A percentile compares a stretch with the other conserved stretches of the same genome.
Evolutionary conservation across 805 yeast species (phyloP).

Genomic region (Metschnikowia cubensis): DNA sequence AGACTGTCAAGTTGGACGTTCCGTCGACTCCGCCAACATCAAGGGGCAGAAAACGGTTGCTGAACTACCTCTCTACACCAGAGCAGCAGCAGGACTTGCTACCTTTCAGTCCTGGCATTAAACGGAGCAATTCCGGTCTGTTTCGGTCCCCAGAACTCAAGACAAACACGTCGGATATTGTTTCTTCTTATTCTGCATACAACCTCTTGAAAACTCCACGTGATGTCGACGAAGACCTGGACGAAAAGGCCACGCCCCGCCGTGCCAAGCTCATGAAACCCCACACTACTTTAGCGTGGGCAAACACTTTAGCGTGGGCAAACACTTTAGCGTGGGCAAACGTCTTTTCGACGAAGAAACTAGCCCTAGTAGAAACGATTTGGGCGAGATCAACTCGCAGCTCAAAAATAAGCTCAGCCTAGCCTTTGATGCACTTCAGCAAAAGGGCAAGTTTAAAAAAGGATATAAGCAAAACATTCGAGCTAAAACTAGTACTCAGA

Average conservation of each 20-base stretch:
- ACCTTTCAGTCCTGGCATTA: constrained; percentile 39
- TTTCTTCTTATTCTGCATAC: constrained; percentile 26
- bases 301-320: too few relatives aligned
- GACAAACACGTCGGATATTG: constrained; percentile 20
- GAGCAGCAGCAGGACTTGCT: constrained; percentile 27
- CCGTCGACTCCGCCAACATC: constrained; percentile 31
- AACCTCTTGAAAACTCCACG: constrained; percentile 33
- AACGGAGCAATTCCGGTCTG: constrained; percentile 29
- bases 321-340: too few relatives aligned
- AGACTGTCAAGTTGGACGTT: constrained; percentile 18
- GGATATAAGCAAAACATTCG: too few relatives aligned
- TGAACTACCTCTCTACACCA: constrained; percentile 35
- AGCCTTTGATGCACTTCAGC: constrained; percentile 40
- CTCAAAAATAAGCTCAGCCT: constrained; percentile 34
- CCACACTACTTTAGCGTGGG: constrained; percentile 40
- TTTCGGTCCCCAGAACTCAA: constrained; percentile 34
- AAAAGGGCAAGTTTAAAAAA: constrained; percentile 17
- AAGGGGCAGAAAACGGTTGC: constrained; percentile 21
- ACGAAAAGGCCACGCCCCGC: constrained; percentile 22
- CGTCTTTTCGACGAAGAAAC: constrained; percentile 32
- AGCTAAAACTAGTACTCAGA: too few relatives aligned
- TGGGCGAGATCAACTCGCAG: constrained; percentile 37
- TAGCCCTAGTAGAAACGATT: constrained; percentile 27
- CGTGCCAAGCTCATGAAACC: constrained; percentile 29
- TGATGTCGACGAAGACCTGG: constrained; percentile 28